Base-by-base conservation (phyloP, 169 alveolate genomes). In the Eimeria falciformis region DNA sequence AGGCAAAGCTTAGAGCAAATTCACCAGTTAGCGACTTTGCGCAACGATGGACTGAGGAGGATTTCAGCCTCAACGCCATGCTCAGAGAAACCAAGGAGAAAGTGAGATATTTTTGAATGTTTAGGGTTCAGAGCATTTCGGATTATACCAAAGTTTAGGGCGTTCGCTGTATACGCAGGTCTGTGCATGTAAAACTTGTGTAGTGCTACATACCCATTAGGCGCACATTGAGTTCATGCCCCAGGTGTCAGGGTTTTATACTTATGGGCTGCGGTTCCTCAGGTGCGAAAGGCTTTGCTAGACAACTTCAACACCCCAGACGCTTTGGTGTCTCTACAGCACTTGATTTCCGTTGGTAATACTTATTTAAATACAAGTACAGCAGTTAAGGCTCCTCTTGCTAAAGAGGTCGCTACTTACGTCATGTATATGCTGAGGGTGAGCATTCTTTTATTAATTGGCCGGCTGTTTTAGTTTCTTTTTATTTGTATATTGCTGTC, bases 301-400 rank as follows among this genome's bases (percentile, higher is more conserved):
- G 98, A 97, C 87, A 98, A 98, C 93, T 96, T 98, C 86, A 97
- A 97, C 92, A 97, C 99, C 27, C 75, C 92, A 23, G 84, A 62
- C 68, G 92, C 95, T 0, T 29, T 92, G 45, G 65, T 68, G 9
- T 55, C 79, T 50, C 73, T 92, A 40, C 84, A 92, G 55, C 69
- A 56, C 33, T 68, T 92, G 43, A 55, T 92, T 37, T 68, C 90
- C 37, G 93, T 56, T 12, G 55, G 62, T 14, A 92, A 92, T 86
- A 55, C 71, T 43, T 92, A 92, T 37, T 12, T 92, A 37, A 82
- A 69, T 27, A 55, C 62, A 21, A 66, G 58, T 6, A 46, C 37
- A 27, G 93, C 66, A 9, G 69, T 77, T 9, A 43, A 65, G 78
- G 84, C 87, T 9, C 90, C 93, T n/a, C 78, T 92, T 27, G 50